A percentile compares a stretch with the other conserved stretches of the same genome.
Conservation (phyloP, 495 filamentous ascomycete genomes). For the Xylaria flabelliformis region DNA sequence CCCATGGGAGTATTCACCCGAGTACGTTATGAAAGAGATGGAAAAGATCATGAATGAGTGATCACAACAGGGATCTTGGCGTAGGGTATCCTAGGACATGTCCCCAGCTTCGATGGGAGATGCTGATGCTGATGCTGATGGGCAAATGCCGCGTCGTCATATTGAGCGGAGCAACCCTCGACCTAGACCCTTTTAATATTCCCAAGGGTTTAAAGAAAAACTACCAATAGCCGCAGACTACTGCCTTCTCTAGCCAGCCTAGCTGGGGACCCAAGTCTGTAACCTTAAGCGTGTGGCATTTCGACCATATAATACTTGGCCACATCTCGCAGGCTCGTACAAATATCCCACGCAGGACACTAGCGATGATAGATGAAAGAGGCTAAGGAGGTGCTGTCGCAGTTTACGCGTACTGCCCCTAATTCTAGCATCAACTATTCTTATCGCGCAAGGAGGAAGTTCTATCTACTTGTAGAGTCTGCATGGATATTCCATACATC, state of each 20-base stretch:
- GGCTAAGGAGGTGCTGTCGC: not conserved
- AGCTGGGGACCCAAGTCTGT: not conserved
- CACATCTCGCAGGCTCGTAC: not conserved
- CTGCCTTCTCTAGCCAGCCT: not conserved
- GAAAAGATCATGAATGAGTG: constrained; percentile 16
- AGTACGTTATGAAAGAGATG: constrained; percentile 3
- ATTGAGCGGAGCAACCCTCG: not conserved
- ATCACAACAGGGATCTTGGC: not conserved
- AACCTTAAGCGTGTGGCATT: not conserved
- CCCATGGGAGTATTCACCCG: not conserved
- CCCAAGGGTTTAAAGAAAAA: not conserved
- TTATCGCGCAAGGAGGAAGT: not conserved
- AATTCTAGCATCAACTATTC: not conserved
- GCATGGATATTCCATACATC: not conserved
- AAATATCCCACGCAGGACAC: not conserved
- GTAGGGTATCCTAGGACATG: not conserved
- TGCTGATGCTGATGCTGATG: not conserved
- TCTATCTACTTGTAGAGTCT: not conserved
- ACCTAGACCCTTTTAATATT: not conserved
- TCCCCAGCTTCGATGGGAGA: not conserved
- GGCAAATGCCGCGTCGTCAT: not conserved
- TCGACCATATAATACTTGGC: not conserved
- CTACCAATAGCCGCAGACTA: not conserved
- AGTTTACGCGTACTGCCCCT: not conserved
- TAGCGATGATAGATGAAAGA: not conserved